Base-by-base conservation (phyloP, 1,139 yeast genomes). In the Taphrina sp. region DNA sequence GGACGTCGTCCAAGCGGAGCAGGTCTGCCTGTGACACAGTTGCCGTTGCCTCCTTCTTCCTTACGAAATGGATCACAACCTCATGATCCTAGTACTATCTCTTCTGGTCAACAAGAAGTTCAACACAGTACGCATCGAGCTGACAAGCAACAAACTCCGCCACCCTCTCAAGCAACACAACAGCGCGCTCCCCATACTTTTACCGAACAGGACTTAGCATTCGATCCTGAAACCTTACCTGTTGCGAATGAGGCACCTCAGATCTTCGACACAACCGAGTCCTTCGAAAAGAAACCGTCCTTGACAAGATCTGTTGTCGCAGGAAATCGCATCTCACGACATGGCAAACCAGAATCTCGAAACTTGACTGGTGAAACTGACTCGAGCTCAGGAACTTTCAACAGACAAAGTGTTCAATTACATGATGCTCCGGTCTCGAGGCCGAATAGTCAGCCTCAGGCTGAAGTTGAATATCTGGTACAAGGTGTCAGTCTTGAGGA, bases 401-500 rank as follows among this genome's bases (percentile, higher is more conserved):
- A 16, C 12, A 35, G 35, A 17, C 41, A 16, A 23, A 17, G 29
- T 16, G 19, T 45, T 17, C 35, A 35, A 16, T 14, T 42, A 8
- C 31, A 39, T 12, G 44, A 39, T 16, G 20, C 44, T 8, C 19
- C 33, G n/a, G 33, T 39, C 10, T 7, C 31, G 12, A 7, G 31
- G 12, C 31, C 7, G 31, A 26, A 12, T 26, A 12, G 7, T 7
- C 7, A 7, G 12, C 31, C 12, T 26, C 7, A 7, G 7, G 31
- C 7, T 12, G 10, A 7, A 7, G 10, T 12, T 26, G 28, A 8
- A 29, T 20, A 36, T 16, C n/a, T 28, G 14, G 22, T 43, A 19
- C 16, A 20, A 12, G 54, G 54, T 12, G 39, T 49, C 46, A 49
- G 54, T 20, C 34, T 49, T 3, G 54, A 49, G 35, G 54, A 49